Conservation (phyloP, 2,329 filamentous ascomycete species). For the Sporothrix curviconia region DNA sequence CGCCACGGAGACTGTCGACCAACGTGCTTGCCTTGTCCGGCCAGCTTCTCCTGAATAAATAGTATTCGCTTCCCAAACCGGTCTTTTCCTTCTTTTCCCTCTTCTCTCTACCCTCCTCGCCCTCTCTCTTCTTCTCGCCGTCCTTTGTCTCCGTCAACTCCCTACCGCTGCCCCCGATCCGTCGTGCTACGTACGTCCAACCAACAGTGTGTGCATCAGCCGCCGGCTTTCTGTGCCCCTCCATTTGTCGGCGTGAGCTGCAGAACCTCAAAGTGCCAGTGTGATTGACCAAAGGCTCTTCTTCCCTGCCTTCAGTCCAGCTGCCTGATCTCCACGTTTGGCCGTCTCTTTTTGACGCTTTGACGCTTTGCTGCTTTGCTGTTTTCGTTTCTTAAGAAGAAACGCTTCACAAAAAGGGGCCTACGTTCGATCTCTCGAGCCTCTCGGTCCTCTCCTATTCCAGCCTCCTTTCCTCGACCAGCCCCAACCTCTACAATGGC, state of each 20-base stretch:
- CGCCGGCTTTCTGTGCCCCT: background rate
- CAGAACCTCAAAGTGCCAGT: too few species aligned
- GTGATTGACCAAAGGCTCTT: too few species aligned
- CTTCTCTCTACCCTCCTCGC: background rate
- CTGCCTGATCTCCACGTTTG: too few species aligned
- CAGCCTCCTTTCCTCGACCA: background rate
- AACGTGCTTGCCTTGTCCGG: background rate
- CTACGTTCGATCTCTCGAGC: background rate
- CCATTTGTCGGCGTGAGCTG: background rate
- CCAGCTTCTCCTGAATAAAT: too few species aligned
- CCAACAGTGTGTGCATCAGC: background rate
- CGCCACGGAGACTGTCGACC: background rate
- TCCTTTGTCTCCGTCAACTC: background rate
- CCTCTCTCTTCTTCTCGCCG: background rate
- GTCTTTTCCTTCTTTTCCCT: background rate
- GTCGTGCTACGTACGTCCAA: background rate
- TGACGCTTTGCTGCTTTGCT: background rate
- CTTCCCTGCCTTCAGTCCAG: too few species aligned
- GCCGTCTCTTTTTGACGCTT: background rate
- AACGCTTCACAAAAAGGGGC: too few species aligned
- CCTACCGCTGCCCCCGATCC: background rate
- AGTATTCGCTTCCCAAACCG: background rate
- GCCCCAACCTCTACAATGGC: slow-evolving; percentile 37
- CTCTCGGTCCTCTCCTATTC: background rate
- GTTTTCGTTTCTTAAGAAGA: background rate